phyloP scores from a whole-genome alignment of 805 yeast species.

The Ogataea neopini region DNA sequence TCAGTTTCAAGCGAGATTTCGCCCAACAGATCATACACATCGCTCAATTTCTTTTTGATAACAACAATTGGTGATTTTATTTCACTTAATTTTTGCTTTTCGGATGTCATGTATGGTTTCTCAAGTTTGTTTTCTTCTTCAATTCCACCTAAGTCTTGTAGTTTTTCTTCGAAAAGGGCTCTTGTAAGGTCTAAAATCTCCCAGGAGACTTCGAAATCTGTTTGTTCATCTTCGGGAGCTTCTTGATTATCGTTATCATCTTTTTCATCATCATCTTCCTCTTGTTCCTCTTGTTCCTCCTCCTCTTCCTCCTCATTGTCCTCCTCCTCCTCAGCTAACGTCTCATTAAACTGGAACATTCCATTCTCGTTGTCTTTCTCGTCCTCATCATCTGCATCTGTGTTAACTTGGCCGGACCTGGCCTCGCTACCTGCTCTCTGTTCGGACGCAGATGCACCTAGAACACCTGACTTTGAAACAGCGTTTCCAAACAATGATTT shows the following conservation, averaged over 20 bases:
- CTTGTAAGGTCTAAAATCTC: conserved; percentile 80
- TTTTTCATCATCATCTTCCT: conserved; percentile 24
- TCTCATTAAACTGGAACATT: conserved; percentile 22
- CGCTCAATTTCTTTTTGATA: conserved; percentile 59
- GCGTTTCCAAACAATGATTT: conserved; percentile 78
- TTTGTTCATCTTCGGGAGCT: conserved; percentile 47
- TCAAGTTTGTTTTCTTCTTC: conserved; percentile 4
- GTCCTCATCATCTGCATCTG: conserved; percentile 35
- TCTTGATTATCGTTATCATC: conserved; percentile 29
- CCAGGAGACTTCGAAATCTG: conserved; percentile 88
- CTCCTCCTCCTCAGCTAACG: conserved; percentile 38
- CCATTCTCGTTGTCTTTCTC: conserved; percentile 34
- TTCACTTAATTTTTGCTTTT: conserved; percentile 21
- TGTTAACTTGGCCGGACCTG: conserved; percentile 28
- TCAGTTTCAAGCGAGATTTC: conserved; percentile 91
- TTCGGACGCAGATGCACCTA: conserved; percentile 52
- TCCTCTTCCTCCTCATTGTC: conserved; percentile 23
- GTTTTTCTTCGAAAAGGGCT: conserved; percentile 53
- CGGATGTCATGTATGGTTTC: conserved; percentile 24
- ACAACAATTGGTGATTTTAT: conserved; percentile 35
- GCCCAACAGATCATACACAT: conserved; percentile 77
- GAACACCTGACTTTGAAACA: conserved; percentile 68
- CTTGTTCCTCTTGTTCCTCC: conserved; percentile 23
- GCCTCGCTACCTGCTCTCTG: conserved; percentile 9
- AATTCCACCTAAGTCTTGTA: conserved; percentile 30